Percentiles rank a stretch among this genome's conserved stretches.
Evolutionary conservation across 495 filamentous ascomycete genomes (phyloP).

Genomic region (Niebla homalea): DNA sequence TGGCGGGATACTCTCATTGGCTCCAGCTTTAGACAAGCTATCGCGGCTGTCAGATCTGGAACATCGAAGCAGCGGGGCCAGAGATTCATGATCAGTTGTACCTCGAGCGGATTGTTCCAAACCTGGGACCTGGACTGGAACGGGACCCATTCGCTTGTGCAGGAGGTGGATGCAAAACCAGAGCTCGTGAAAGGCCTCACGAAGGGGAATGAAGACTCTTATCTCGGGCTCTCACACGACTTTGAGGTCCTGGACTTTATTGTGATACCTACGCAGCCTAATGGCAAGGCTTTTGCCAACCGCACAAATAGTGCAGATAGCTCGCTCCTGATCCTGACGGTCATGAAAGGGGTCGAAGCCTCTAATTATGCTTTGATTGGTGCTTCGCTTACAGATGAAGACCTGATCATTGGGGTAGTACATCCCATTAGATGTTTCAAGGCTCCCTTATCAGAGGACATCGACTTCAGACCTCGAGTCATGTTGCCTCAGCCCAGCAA

Average conservation of each 20-base stretch:
- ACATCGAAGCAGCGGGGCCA: constrained; percentile 61
- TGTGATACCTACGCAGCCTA: constrained; percentile 16
- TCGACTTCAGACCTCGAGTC: constrained; percentile 47
- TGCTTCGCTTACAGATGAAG: constrained; percentile 17
- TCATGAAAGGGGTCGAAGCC: constrained; percentile 12
- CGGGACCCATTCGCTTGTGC: constrained; percentile 46
- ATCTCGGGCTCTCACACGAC: background rate
- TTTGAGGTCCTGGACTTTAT: constrained; percentile 35
- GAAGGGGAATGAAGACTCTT: constrained; percentile 11
- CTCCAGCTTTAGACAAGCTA: constrained; percentile 52
- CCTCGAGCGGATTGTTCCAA: constrained; percentile 58
- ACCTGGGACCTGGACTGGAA: constrained; percentile 80
- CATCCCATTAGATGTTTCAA: constrained; percentile 52
- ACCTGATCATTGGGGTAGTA: constrained; percentile 35
- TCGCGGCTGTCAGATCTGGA: constrained; percentile 62
- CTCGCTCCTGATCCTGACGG: constrained; percentile 21
- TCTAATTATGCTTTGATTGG: constrained; percentile 39
- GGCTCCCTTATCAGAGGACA: constrained; percentile 26
- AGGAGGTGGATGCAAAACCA: constrained; percentile 35
- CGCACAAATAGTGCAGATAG: constrained; percentile 11
- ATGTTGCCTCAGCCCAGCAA: constrained; percentile 62
- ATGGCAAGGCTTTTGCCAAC: constrained; percentile 19
- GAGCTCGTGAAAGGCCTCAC: constrained; percentile 20
- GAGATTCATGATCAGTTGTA: constrained; percentile 66
- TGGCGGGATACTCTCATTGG: constrained; percentile 58